phyloP scores from a whole-genome alignment of 768 basidiomycete species.

The Tricholoma furcatifolium region DNA sequence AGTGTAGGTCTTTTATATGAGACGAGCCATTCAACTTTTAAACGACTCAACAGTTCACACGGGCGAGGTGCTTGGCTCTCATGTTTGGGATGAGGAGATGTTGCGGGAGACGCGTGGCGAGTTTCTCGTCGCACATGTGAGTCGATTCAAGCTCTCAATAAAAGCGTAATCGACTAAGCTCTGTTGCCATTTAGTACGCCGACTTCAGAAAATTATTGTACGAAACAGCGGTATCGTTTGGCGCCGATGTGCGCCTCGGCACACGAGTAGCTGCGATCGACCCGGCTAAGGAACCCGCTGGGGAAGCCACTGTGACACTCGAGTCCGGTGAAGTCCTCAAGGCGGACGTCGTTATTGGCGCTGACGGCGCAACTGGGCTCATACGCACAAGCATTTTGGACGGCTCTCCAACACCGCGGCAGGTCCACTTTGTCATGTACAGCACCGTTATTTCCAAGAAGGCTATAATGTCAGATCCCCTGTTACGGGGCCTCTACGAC shows the following conservation, averaged over 20 bases:
- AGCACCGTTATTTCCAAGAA: slow-evolving; percentile 41
- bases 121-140: slow-evolving; percentile 35
- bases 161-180: not conserved
- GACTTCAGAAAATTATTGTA: slow-evolving; percentile 52
- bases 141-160: slow-evolving; percentile 17
- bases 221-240: slow-evolving; percentile 40
- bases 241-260: slow-evolving; percentile 40
- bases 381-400: slow-evolving; percentile 16
- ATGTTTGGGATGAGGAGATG: slow-evolving; percentile 53
- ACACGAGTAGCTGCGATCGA: slow-evolving; percentile 29
- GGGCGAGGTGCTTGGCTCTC: slow-evolving; percentile 47
- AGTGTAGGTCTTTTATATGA: slow-evolving; percentile 3
- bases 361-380: slow-evolving; percentile 42
- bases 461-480: slow-evolving; percentile 38
- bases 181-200: slow-evolving; percentile 35
- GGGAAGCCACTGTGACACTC: slow-evolving; percentile 32
- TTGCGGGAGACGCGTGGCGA: slow-evolving; percentile 43
- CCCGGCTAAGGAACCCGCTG: slow-evolving; percentile 18
- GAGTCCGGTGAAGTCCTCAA: slow-evolving; percentile 39
- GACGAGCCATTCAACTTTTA: not conserved
- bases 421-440: slow-evolving; percentile 35
- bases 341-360: slow-evolving; percentile 56
- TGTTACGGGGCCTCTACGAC: slow-evolving; percentile 32
- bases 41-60: slow-evolving; percentile 37
- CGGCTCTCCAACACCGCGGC: slow-evolving; percentile 11